These are phyloP conservation scores for Dendrocalamus latiflorus DNA, from an alignment of 202 grass and related monocot genomes.

Conservation along the genomic window DNA sequence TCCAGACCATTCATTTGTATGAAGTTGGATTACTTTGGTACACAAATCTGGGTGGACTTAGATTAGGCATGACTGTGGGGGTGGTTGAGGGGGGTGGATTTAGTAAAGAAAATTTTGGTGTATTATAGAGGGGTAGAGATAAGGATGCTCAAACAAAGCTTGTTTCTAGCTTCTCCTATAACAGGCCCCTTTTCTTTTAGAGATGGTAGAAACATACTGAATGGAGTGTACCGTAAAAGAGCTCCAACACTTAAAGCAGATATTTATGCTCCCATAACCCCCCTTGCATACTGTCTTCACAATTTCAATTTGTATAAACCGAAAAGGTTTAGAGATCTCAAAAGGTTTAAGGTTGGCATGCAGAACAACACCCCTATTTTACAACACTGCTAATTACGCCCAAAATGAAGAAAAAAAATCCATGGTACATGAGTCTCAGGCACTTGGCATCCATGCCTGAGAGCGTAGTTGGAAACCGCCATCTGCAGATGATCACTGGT, in stretches of 20 bases:
- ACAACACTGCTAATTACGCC: conserved; percentile 24
- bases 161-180: background rate
- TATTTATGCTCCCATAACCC: background rate
- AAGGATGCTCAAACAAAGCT: too few relatives aligned
- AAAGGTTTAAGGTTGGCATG: conserved; percentile 34
- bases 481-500: background rate
- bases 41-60: too few relatives aligned
- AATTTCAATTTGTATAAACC: background rate
- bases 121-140: too few relatives aligned
- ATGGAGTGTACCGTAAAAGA: too few relatives aligned
- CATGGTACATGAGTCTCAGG: background rate
- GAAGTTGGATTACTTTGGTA: too few relatives aligned
- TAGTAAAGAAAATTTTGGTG: too few relatives aligned
- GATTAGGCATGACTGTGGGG: too few relatives aligned
- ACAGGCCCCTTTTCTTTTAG: background rate
- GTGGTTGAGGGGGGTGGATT: too few relatives aligned
- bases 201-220: background rate
- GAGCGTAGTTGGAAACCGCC: background rate
- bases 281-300: conserved; percentile 5
- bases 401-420: background rate
- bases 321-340: background rate
- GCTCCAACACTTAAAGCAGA: too few relatives aligned
- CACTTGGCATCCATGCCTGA: background rate
- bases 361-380: conserved; percentile 42
- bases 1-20: too few relatives aligned